Percentiles rank a stretch among this genome's conserved stretches.
These are phyloP conservation scores for Aquilaria sinensis DNA, from an alignment of 345 rosid genomes.

Conservation along the genomic window DNA sequence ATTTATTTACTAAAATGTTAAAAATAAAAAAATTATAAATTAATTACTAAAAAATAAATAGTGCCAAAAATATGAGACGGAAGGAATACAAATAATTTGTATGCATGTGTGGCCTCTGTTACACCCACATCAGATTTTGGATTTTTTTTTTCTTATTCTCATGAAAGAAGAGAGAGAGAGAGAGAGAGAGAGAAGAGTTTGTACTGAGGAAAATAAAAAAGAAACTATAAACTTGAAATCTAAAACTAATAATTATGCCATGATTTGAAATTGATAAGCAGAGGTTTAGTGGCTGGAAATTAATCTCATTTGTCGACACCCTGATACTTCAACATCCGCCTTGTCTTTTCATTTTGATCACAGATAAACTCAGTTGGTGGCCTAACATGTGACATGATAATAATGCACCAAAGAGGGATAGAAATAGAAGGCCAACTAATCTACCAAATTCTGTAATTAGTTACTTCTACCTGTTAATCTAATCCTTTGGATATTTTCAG, in stretches of 20 bases:
- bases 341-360: slow-evolving; percentile 9
- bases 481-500: neutral
- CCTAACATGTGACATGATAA: slow-evolving; percentile 21
- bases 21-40: too few species aligned
- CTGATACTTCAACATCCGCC: neutral
- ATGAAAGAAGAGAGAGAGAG: too few species aligned
- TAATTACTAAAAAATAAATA: too few species aligned
- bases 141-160: too few species aligned
- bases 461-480: slow-evolving; percentile 2
- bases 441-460: slow-evolving; percentile 5
- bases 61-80: too few species aligned
- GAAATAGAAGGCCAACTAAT: slow-evolving; percentile 14
- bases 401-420: neutral
- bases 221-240: too few species aligned
- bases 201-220: too few species aligned
- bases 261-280: neutral
- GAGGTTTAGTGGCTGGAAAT: neutral
- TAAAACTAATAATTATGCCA: neutral
- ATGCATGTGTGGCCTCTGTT: too few species aligned
- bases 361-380: slow-evolving; percentile 23
- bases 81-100: too few species aligned
- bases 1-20: too few species aligned
- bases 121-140: too few species aligned
- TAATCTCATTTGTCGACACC: neutral
- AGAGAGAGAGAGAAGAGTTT: too few species aligned